Percentiles rank a stretch among this genome's conserved stretches.
These are phyloP conservation scores for Chionographis japonica DNA, from an alignment of 106 monocot species.

Conservation along the genomic window DNA sequence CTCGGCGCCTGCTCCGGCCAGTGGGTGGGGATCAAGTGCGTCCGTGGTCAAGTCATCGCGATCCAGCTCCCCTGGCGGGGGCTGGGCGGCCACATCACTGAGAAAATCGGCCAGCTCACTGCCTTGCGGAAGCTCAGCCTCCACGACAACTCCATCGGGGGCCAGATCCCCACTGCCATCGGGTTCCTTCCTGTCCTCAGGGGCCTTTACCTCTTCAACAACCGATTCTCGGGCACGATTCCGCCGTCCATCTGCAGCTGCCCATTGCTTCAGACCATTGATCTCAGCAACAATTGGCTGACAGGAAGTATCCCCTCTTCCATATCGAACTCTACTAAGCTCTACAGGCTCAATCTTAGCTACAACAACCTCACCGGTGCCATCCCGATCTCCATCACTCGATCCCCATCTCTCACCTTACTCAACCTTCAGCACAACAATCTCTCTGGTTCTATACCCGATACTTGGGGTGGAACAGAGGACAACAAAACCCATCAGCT, in stretches of 20 bases:
- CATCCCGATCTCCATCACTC: constrained; percentile 29
- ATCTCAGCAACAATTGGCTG: constrained; percentile 65
- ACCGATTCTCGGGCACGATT: constrained; percentile 58
- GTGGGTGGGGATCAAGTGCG: constrained; percentile 90
- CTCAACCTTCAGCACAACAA: constrained; percentile 52
- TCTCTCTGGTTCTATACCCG: constrained; percentile 59
- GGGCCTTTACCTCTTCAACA: constrained; percentile 87
- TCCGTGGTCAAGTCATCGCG: constrained; percentile 62
- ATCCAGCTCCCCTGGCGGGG: constrained; percentile 75
- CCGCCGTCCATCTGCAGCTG: constrained; percentile 55
- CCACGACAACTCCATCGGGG: constrained; percentile 68
- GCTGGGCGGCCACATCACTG: constrained; percentile 51
- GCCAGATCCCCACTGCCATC: constrained; percentile 49
- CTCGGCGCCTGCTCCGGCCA: constrained; percentile 69
- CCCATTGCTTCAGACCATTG: constrained; percentile 43
- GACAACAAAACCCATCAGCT: constrained; percentile 15
- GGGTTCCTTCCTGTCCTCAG: constrained; percentile 58
- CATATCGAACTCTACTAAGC: constrained; percentile 39
- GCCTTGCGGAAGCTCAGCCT: constrained; percentile 70
- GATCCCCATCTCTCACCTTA: constrained; percentile 42
- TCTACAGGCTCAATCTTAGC: constrained; percentile 68
- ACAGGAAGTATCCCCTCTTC: constrained; percentile 39
- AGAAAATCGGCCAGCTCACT: constrained; percentile 63
- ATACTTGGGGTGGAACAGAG: constrained; percentile 21
- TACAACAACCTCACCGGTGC: constrained; percentile 55